These are phyloP conservation scores for Cryphonectria nitschkei DNA, from an alignment of 2,329 filamentous ascomycete species.

Conservation along the genomic window DNA sequence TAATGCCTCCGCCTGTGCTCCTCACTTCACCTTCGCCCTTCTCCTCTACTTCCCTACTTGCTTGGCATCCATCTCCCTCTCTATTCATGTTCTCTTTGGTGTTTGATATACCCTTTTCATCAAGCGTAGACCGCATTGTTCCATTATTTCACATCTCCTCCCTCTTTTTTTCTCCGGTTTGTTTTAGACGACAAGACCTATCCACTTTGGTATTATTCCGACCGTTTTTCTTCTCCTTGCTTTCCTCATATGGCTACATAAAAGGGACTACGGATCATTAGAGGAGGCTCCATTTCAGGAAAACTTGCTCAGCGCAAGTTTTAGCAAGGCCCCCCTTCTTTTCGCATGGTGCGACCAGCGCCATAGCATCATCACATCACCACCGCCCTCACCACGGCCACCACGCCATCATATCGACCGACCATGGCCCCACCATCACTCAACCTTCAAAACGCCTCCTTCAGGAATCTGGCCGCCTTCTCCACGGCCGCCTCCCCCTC, in stretches of 20 bases:
- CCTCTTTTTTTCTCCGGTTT: not conserved
- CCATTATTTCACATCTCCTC: not conserved
- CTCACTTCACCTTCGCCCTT: not conserved
- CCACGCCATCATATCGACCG: conserved; percentile 8
- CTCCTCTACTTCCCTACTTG: not conserved
- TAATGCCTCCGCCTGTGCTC: not conserved
- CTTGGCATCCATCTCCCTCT: not conserved
- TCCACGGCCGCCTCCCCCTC: conserved; percentile 36
- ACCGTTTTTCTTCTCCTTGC: not conserved
- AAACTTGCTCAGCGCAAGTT: conserved; percentile 7
- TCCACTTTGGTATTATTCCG: not conserved
- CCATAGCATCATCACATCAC: not conserved
- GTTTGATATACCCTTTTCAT: not conserved
- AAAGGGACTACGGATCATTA: not conserved
- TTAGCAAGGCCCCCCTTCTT: not conserved
- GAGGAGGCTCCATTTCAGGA: conserved; percentile 1
- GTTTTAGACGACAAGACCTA: not conserved
- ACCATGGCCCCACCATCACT: conserved; percentile 33
- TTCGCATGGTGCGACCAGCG: not conserved
- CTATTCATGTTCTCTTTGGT: not conserved
- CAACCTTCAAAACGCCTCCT: conserved; percentile 28
- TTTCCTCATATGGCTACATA: not conserved
- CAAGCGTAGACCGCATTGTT: conserved; percentile 5
- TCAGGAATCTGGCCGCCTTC: conserved; percentile 32
- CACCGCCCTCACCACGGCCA: conserved; percentile 13